phyloP scores from a whole-genome alignment of 2,329 filamentous ascomycete genomes.

The Coleophoma cylindrospora region DNA sequence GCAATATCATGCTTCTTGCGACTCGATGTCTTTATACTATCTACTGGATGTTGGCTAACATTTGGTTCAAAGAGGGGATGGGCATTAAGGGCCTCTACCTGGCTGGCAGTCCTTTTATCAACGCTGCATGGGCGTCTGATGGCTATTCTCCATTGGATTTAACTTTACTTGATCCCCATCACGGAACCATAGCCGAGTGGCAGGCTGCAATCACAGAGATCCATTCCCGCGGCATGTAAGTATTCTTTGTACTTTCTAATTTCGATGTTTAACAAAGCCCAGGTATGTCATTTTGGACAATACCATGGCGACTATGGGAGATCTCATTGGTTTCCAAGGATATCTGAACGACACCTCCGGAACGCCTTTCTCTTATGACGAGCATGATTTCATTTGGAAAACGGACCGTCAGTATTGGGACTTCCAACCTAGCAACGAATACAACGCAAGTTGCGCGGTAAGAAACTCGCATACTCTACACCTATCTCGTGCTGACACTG shows the following conservation, averaged over 20 bases:
- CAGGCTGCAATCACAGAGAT: constrained; percentile 52
- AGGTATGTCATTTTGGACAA: constrained; percentile 32
- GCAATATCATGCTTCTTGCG: too few relatives aligned
- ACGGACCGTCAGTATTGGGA: constrained; percentile 49
- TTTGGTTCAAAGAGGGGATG: constrained; percentile 39
- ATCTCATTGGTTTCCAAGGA: constrained; percentile 57
- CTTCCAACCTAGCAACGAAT: constrained; percentile 50
- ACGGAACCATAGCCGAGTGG: constrained; percentile 54
- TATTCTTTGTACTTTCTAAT: constrained; percentile 60
- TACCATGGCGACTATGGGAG: constrained; percentile 39
- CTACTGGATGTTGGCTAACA: too few relatives aligned
- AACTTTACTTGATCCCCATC: constrained; percentile 58
- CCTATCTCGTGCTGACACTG: too few relatives aligned
- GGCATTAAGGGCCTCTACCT: constrained; percentile 60
- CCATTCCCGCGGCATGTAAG: constrained; percentile 59
- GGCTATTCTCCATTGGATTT: constrained; percentile 56
- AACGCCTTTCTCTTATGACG: constrained; percentile 47
- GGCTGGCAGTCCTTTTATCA: constrained; percentile 59
- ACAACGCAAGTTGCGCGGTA: constrained; percentile 42
- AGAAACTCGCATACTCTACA: too few relatives aligned
- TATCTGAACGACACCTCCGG: constrained; percentile 45
- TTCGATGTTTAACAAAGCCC: too few relatives aligned
- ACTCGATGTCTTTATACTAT: too few relatives aligned
- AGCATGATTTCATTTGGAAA: constrained; percentile 56
- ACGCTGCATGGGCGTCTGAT: constrained; percentile 59